Conservation (phyloP, 352 stramenopile genomes). For the Phytophthora ramorum region DNA sequence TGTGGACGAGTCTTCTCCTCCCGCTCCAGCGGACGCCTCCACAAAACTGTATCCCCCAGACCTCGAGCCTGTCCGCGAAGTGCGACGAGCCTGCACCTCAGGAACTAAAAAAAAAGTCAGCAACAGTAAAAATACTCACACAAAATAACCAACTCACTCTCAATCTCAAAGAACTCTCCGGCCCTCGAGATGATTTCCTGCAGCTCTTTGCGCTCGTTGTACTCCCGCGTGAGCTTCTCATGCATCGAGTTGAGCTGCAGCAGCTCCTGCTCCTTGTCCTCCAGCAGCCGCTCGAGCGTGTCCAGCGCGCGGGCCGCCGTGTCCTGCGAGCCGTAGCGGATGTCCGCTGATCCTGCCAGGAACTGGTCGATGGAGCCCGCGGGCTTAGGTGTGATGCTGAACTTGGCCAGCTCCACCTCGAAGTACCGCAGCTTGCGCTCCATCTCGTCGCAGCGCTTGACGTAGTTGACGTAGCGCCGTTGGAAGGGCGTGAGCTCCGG, state of each 20-base stretch:
- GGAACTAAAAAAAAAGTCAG: constrained; percentile 46
- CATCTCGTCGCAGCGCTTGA: constrained; percentile 99
- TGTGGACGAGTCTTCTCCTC: constrained; percentile 46
- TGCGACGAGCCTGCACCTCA: constrained; percentile 57
- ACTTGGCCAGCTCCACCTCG: constrained; percentile 93
- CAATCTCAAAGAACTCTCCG: constrained; percentile 89
- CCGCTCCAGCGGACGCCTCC: constrained; percentile 20
- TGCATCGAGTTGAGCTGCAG: constrained; percentile 98
- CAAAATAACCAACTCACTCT: constrained; percentile 47
- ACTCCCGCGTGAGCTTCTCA: constrained; percentile 97
- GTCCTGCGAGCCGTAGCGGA: constrained; percentile 84
- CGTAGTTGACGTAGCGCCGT: constrained; percentile 98
- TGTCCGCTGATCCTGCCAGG: constrained; percentile 71
- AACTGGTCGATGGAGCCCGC: constrained; percentile 82
- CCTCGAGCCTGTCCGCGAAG: constrained; percentile 63
- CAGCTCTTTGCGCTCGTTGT: constrained; percentile 95
- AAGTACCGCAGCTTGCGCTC: constrained; percentile 99
- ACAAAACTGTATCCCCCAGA: constrained; percentile 64
- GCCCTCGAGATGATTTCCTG: constrained; percentile 84
- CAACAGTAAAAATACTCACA: neutral
- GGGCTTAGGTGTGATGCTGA: constrained; percentile 87
- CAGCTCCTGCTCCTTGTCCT: constrained; percentile 96
- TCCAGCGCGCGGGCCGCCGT: constrained; percentile 91
- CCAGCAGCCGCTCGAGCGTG: constrained; percentile 95
- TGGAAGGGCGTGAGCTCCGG: constrained; percentile 98